A percentile compares a stretch with the other conserved stretches of the same genome.
phyloP scores from a whole-genome alignment of 306 rosid genomes.

The Quillaja saponaria region DNA sequence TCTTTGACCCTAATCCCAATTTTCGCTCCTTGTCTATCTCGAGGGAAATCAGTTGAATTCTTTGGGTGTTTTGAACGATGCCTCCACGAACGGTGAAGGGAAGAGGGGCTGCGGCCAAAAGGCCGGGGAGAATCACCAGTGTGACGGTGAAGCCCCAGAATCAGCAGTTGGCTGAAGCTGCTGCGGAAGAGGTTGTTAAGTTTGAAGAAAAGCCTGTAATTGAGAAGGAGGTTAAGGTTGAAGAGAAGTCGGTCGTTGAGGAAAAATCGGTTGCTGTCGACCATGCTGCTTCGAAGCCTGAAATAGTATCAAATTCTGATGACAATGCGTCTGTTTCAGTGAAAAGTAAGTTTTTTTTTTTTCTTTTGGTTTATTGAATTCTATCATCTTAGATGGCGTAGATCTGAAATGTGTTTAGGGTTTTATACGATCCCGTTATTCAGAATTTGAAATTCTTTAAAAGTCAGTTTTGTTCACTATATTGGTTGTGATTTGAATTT shows the following conservation, averaged over 20 bases:
- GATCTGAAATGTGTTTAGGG: conserved; percentile 16
- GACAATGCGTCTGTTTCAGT: conserved; percentile 37
- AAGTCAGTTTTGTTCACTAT: background rate
- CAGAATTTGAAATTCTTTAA: background rate
- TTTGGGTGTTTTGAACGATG: conserved; percentile 36
- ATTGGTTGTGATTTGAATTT: background rate
- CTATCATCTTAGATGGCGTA: background rate
- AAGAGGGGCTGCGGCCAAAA: conserved; percentile 66
- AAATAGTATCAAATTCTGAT: conserved; percentile 29
- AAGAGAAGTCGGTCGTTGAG: conserved; percentile 40
- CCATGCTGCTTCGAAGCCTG: conserved; percentile 20
- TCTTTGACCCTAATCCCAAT: background rate
- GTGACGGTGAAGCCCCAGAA: conserved; percentile 60
- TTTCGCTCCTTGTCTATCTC: background rate
- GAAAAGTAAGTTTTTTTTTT: conserved; percentile 51
- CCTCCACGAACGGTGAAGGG: conserved; percentile 89
- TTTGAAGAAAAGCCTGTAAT: conserved; percentile 35
- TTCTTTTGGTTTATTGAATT: background rate
- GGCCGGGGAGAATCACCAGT: conserved; percentile 57
- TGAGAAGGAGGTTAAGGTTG: conserved; percentile 47
- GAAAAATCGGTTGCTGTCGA: conserved; percentile 38
- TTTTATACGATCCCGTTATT: background rate
- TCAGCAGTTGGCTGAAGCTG: conserved; percentile 45
- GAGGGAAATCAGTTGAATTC: background rate
- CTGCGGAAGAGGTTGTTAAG: conserved; percentile 29